These are phyloP conservation scores for Periconia sp. DNA, from an alignment of 2,329 filamentous ascomycete genomes.

Conservation along the genomic window DNA sequence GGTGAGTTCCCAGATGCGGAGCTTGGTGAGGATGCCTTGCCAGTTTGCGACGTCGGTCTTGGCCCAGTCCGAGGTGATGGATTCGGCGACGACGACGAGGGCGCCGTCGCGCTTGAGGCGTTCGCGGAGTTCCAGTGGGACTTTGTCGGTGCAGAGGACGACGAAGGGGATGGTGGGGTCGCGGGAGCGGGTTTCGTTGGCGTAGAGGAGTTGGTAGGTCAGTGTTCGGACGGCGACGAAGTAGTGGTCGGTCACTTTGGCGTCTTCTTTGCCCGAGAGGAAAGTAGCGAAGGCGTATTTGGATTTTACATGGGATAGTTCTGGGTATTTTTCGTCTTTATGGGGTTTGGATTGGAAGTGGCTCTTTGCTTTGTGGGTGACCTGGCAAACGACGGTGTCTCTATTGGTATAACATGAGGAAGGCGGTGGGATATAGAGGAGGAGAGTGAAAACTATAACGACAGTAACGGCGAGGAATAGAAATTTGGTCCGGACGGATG, in stretches of 20 bases:
- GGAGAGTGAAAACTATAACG: conserved; percentile 2
- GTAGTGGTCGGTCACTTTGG: conserved; percentile 36
- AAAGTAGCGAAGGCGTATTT: conserved; percentile 45
- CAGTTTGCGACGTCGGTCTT: conserved; percentile 22
- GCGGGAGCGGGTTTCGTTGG: conserved; percentile 28
- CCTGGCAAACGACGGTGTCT: conserved; percentile 4
- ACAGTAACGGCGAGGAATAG: background rate
- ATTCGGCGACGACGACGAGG: conserved; percentile 36
- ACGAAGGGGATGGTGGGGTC: conserved; percentile 41
- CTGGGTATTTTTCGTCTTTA: conserved; percentile 1
- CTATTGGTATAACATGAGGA: conserved; percentile 1
- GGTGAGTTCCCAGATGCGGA: conserved; percentile 38
- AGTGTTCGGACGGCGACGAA: conserved; percentile 38
- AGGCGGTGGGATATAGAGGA: conserved; percentile 7
- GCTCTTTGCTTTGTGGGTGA: conserved; percentile 3
- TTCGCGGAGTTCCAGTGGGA: conserved; percentile 37
- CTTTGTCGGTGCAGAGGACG: conserved; percentile 39
- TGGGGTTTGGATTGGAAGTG: conserved; percentile 1
- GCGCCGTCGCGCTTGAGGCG: conserved; percentile 40
- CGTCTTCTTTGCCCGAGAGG: conserved; percentile 23
- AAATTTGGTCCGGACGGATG: background rate
- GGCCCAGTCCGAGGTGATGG: conserved; percentile 35
- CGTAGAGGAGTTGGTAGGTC: conserved; percentile 43
- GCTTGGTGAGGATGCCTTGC: conserved; percentile 40
- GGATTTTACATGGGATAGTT: conserved; percentile 10